These are phyloP conservation scores for Datura wrightii DNA, from an alignment of 257 asterid species.

Conservation along the genomic window DNA sequence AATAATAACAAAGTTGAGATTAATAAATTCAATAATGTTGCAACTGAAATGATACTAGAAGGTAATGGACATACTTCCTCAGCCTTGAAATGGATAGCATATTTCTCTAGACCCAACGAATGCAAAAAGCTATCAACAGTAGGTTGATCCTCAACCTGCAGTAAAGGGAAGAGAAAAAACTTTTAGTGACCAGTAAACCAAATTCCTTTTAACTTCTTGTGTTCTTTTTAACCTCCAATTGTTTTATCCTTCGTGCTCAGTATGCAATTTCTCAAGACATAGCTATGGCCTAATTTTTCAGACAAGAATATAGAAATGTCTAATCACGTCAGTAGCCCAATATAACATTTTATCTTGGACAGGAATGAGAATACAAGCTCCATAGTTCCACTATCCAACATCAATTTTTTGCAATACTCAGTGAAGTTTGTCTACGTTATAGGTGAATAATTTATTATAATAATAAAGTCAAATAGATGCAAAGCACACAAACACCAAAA, in stretches of 20 bases:
- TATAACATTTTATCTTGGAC: background rate
- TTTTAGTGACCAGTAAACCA: conserved; percentile 13
- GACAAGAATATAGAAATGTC: conserved; percentile 12
- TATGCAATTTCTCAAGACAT: conserved; percentile 1
- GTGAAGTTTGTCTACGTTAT: background rate
- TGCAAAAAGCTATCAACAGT: conserved; percentile 84
- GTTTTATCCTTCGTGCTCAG: conserved; percentile 2
- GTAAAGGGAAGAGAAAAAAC: conserved; percentile 29
- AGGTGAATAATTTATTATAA: conserved; percentile 3
- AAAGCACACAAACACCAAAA: conserved; percentile 11
- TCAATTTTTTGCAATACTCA: background rate
- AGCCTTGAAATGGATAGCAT: conserved; percentile 76
- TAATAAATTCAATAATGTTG: conserved; percentile 11
- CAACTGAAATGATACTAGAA: conserved; percentile 10
- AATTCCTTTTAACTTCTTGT: background rate
- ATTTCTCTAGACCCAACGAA: conserved; percentile 80
- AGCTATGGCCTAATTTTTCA: background rate
- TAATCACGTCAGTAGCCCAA: background rate
- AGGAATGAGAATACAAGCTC: background rate
- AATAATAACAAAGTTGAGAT: background rate
- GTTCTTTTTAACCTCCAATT: background rate
- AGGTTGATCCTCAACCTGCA: conserved; percentile 74
- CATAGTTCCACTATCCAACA: conserved; percentile 19
- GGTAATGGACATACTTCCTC: conserved; percentile 68
- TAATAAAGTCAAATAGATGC: background rate